Evolutionary conservation across 352 stramenopile species (phyloP), one percentile per base, ranked within the genome.

Genomic region (Peronospora belbahrii): DNA sequence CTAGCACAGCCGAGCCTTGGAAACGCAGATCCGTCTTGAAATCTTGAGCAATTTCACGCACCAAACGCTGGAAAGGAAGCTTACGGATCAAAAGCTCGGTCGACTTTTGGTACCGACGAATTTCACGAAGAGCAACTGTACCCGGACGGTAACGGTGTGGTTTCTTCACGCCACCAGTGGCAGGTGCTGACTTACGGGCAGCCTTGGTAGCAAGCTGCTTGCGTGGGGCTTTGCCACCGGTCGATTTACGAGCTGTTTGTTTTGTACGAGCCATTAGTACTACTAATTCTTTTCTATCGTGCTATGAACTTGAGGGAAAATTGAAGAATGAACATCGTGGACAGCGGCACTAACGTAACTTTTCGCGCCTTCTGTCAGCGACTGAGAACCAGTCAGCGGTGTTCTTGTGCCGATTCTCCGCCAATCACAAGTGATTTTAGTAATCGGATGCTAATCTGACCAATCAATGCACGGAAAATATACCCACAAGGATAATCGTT

Each of bases 1-100:
- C 81, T 2, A 94, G 74, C 23, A 95, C 69, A 20, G 83, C 83
- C 10, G 79, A 89, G 25, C 73, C 77, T 64, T 95, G 83, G 70
- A 94, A 95, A n/a, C 82, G 80, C 44, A 95, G 62, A 56, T 95
- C 82, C 7, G 79, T 90, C 66, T 87, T 95, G 65, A 85, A 86
- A 52, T 90, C 76, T 54, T 88, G 75, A n/a, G 75, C 73, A 56
- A 90, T 89, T 51, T 97, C 89, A 35, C 89, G 77, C 27, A 97
- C 94, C 19, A 99, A 74, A 43, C 96, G 75, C 48, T 95, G 90
- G 74, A 99, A 98, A 20, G 95, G 96, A 18, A 98, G 76, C 69
- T 96, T 95, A 42, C 95, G 89, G 49, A 99, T 79, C 36, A 98
- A 63, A 14, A 99, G 78, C 53, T 98, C 94, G 7, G 95, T 98